Conservation (phyloP, 768 basidiomycete species). For the Boletus coccyginus region DNA sequence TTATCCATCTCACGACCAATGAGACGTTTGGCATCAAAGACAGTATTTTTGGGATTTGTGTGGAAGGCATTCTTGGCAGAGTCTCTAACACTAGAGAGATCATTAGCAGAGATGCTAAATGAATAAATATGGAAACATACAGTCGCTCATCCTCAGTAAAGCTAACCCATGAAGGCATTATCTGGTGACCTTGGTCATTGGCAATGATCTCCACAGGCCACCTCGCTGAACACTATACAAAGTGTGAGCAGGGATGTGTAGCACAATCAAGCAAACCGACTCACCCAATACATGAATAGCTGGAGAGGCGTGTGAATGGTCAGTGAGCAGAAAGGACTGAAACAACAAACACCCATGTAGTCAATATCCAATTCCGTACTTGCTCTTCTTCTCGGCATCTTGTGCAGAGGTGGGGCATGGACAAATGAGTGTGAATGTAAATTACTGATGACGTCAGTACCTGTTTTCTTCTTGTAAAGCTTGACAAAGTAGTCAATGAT, state of each 20-base stretch:
- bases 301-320: slow-evolving; percentile 33
- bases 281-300: slow-evolving; percentile 95
- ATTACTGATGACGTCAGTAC: too few relatives aligned
- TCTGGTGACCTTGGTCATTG: slow-evolving; percentile 87
- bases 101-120: not conserved
- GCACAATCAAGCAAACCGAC: slow-evolving; percentile 23
- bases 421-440: slow-evolving; percentile 70
- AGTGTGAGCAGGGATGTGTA: not conserved
- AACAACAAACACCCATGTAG: slow-evolving; percentile 53
- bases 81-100: slow-evolving; percentile 68
- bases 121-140: slow-evolving; percentile 18
- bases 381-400: slow-evolving; percentile 49
- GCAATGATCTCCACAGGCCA: slow-evolving; percentile 86
- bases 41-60: slow-evolving; percentile 88
- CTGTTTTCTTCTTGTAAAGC: too few relatives aligned
- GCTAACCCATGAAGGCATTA: slow-evolving; percentile 84
- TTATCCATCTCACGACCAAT: slow-evolving; percentile 87
- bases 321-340: not conserved
- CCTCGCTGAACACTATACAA: slow-evolving; percentile 69
- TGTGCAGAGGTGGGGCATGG: slow-evolving; percentile 70
- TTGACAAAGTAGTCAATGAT: too few relatives aligned
- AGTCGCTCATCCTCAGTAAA: slow-evolving; percentile 80
- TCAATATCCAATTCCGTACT: slow-evolving; percentile 93
- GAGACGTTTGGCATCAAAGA: slow-evolving; percentile 95
- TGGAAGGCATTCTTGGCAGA: slow-evolving; percentile 95